A percentile compares a stretch with the other conserved stretches of the same genome.
phyloP scores from a whole-genome alignment of 768 basidiomycete genomes.

The Mycena alexandri region DNA sequence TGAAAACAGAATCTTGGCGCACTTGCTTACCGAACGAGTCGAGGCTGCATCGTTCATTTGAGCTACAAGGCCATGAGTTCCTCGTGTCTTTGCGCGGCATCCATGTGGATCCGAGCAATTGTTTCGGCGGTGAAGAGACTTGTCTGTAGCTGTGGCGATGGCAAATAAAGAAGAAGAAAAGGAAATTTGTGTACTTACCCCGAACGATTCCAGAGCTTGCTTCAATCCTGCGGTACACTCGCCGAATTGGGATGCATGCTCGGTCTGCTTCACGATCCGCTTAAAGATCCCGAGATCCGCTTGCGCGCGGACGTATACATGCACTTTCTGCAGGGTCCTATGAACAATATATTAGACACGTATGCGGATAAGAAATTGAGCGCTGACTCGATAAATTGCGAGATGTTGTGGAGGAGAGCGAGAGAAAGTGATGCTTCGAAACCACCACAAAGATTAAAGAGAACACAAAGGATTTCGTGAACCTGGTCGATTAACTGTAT shows the following conservation, averaged over 20 bases:
- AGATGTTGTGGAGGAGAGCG: constrained; percentile 1
- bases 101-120: neutral
- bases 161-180: too few species aligned
- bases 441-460: neutral
- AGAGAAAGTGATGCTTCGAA: neutral
- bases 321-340: constrained; percentile 5
- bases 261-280: neutral
- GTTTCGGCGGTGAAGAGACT: neutral
- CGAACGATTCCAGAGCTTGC: neutral
- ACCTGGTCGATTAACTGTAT: neutral
- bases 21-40: neutral
- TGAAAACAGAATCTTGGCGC: neutral
- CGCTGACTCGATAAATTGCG: constrained; percentile 1
- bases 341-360: neutral
- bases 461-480: constrained; percentile 1
- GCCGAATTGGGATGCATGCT: neutral
- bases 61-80: neutral
- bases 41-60: neutral
- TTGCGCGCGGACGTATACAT: constrained; percentile 4
- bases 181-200: neutral
- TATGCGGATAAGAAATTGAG: neutral
- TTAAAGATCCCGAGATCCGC: constrained; percentile 4
- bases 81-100: constrained; percentile 7
- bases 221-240: neutral
- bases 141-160: neutral